Conservation (phyloP, 2,329 filamentous ascomycete genomes). For the Neofusicoccum kwambonambiense region DNA sequence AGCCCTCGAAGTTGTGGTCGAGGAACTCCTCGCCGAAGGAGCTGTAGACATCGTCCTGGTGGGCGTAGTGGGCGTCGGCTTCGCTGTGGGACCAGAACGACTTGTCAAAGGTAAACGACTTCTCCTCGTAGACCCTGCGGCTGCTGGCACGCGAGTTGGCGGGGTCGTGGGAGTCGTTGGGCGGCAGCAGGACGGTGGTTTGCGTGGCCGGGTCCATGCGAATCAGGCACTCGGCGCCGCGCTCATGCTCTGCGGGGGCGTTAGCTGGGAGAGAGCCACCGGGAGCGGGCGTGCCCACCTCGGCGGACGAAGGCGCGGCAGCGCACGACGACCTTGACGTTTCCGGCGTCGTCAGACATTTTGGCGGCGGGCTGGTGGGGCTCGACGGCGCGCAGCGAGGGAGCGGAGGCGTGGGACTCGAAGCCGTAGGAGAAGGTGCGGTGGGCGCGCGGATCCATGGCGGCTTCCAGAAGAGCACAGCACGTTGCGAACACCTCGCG, state of each 20-base stretch:
- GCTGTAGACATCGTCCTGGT: constrained; percentile 92
- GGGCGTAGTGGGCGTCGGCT: constrained; percentile 79
- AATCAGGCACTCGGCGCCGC: constrained; percentile 80
- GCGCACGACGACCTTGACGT: constrained; percentile 53
- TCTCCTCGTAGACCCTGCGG: constrained; percentile 79
- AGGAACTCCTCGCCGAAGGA: constrained; percentile 93
- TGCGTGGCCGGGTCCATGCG: constrained; percentile 88
- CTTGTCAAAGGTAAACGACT: constrained; percentile 92
- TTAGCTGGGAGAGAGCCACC: constrained; percentile 24
- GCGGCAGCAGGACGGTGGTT: constrained; percentile 75
- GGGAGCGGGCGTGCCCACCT: constrained; percentile 32
- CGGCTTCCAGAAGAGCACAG: constrained; percentile 27
- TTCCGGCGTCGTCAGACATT: constrained; percentile 43
- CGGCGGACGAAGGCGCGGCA: constrained; percentile 48
- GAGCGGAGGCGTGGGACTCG: constrained; percentile 42
- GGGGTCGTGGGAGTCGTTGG: constrained; percentile 51
- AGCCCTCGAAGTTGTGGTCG: constrained; percentile 98
- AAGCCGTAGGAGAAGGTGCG: constrained; percentile 23
- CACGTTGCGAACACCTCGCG: constrained; percentile 18
- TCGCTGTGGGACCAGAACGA: constrained; percentile 95
- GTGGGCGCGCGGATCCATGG: constrained; percentile 32
- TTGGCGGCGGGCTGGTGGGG: constrained; percentile 34
- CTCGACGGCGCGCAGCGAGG: constrained; percentile 44
- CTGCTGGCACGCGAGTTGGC: constrained; percentile 57
- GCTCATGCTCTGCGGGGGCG: constrained; percentile 66